These are phyloP conservation scores for Phaseolus lunatus DNA, from an alignment of 306 rosid genomes.

Conservation along the genomic window DNA sequence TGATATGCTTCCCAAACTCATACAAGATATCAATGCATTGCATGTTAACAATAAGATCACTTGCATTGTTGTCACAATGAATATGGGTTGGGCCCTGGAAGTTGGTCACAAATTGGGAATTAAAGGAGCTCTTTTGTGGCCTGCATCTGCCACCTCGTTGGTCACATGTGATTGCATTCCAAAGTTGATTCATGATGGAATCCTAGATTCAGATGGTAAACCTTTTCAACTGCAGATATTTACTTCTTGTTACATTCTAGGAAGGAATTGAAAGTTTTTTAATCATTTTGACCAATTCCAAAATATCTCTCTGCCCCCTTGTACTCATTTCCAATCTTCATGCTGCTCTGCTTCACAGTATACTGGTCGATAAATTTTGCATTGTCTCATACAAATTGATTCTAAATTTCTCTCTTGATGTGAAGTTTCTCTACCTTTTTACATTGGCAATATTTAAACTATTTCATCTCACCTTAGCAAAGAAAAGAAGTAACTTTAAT, in stretches of 20 bases:
- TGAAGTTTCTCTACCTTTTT: background rate
- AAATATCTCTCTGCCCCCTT: background rate
- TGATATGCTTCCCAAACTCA: constrained; percentile 50
- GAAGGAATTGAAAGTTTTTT: background rate
- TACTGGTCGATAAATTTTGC: background rate
- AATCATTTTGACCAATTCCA: too few relatives aligned
- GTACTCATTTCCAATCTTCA: background rate
- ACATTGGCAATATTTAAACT: background rate
- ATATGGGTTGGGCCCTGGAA: constrained; percentile 59
- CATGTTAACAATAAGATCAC: constrained; percentile 37
- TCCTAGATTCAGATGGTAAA: constrained; percentile 45
- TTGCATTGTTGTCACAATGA: constrained; percentile 53
- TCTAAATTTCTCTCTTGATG: background rate
- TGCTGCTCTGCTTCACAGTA: background rate
- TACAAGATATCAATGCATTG: constrained; percentile 44
- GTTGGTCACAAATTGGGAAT: constrained; percentile 55
- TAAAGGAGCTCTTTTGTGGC: constrained; percentile 48
- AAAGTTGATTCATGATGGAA: constrained; percentile 50
- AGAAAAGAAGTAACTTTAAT: background rate
- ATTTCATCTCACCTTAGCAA: background rate
- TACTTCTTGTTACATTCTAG: background rate
- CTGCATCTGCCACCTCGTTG: constrained; percentile 58
- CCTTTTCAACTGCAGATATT: background rate
- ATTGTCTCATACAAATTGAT: background rate
- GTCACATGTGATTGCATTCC: constrained; percentile 44